Conservation (phyloP, 2,329 filamentous ascomycete species). For the Cordyceps javanica region DNA sequence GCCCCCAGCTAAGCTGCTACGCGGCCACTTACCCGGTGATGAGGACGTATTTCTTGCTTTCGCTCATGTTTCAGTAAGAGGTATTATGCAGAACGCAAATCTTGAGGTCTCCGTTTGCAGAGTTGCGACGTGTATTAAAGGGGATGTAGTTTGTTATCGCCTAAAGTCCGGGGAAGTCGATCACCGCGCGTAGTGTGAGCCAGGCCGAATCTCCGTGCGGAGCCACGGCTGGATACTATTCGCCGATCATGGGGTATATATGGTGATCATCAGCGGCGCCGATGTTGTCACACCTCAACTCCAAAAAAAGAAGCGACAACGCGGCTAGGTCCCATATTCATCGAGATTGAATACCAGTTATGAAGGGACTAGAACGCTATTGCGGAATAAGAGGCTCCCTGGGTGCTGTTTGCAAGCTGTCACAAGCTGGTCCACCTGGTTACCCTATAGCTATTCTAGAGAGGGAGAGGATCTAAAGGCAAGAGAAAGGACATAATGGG, state of each 20-base stretch:
- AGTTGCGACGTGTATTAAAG: neutral
- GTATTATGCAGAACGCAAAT: neutral
- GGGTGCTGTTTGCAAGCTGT: neutral
- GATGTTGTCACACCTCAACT: neutral
- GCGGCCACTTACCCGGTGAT: constrained; percentile 40
- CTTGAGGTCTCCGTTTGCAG: neutral
- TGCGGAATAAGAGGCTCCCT: no score
- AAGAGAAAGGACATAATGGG: neutral
- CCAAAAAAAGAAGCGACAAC: no score
- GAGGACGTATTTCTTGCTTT: constrained; percentile 36
- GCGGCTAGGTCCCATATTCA: no score
- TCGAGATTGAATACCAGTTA: neutral
- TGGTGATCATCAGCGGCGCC: neutral
- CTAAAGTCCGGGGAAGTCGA: neutral
- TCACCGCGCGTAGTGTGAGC: neutral
- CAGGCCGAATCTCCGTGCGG: neutral
- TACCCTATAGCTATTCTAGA: neutral
- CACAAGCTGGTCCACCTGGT: neutral
- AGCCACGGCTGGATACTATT: neutral
- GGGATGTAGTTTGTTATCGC: neutral
- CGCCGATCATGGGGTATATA: neutral
- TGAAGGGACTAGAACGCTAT: neutral
- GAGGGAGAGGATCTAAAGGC: neutral
- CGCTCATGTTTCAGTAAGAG: neutral
- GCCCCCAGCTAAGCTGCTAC: neutral